Conservation (phyloP, 1,284 basidiomycete species). For the Pterula multifida region DNA sequence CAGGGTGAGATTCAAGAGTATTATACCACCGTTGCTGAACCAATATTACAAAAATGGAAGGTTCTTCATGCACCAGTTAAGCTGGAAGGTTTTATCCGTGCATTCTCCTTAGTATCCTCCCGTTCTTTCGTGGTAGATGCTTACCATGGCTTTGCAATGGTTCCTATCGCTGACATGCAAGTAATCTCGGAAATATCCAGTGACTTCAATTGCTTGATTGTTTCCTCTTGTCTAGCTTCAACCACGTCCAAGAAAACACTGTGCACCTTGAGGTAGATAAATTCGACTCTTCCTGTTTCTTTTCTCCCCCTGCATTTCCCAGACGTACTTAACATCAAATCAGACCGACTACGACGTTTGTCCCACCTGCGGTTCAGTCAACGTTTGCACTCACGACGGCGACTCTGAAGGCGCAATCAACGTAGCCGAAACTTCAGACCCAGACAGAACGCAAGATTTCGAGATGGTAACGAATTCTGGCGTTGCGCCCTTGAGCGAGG, state of each 20-base stretch:
- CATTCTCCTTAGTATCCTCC: conserved; percentile 76
- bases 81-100: conserved; percentile 47
- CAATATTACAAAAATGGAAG: conserved; percentile 14
- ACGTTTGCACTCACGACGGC: conserved; percentile 63
- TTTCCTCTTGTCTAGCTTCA: conserved; percentile 62
- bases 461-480: conserved; percentile 54
- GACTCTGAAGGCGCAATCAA: conserved; percentile 8
- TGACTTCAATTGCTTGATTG: too few relatives aligned
- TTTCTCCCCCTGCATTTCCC: too few relatives aligned
- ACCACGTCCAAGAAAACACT: conserved; percentile 66
- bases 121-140: conserved; percentile 82
- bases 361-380: conserved; percentile 62
- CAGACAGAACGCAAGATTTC: conserved; percentile 23
- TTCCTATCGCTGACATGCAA: conserved; percentile 81
- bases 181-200: conserved; percentile 21
- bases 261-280: conserved; percentile 66
- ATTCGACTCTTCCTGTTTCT: conserved; percentile 7
- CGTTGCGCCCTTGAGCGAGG: conserved; percentile 43
- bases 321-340: not conserved
- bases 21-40: conserved; percentile 29
- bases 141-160: conserved; percentile 78
- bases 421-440: conserved; percentile 13
- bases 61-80: conserved; percentile 13
- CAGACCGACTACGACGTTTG: conserved; percentile 82
- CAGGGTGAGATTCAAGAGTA: conserved; percentile 38